A percentile compares a stretch with the other conserved stretches of the same genome.
phyloP scores from a whole-genome alignment of 129 eudicot genomes.

The Smallanthus sonchifolius region DNA sequence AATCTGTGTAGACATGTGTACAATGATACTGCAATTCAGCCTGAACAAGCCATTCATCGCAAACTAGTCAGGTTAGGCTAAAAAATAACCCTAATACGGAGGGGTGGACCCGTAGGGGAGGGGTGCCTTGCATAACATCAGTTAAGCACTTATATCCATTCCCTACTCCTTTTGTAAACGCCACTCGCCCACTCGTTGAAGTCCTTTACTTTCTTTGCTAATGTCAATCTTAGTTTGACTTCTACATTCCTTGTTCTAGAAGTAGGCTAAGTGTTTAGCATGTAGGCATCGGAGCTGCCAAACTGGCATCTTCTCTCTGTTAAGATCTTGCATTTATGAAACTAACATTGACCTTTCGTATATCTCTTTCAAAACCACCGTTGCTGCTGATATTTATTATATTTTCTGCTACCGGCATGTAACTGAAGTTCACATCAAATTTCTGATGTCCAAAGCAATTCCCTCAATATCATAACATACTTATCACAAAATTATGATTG shows the following conservation, averaged over 20 bases:
- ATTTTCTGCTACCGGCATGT: neutral
- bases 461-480: neutral
- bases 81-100: neutral
- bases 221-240: neutral
- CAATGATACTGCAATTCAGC: neutral
- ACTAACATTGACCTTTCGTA: neutral
- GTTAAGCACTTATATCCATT: neutral
- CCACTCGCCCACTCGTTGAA: constrained; percentile 3
- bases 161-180: neutral
- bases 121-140: neutral
- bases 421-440: constrained; percentile 10
- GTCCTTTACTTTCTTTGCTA: neutral
- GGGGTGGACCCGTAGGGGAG: neutral
- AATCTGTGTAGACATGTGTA: neutral
- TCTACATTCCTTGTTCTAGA: constrained; percentile 2
- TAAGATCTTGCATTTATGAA: neutral
- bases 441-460: neutral
- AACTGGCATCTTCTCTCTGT: neutral
- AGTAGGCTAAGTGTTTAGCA: constrained; percentile 3
- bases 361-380: neutral
- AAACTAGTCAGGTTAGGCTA: neutral
- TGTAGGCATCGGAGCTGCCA: neutral
- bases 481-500: neutral
- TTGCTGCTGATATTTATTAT: neutral
- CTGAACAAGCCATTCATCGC: neutral